A percentile compares a stretch with the other conserved stretches of the same genome.
These are phyloP conservation scores for Camillea tinctor DNA, from an alignment of 2,329 filamentous ascomycete species.

Conservation along the genomic window DNA sequence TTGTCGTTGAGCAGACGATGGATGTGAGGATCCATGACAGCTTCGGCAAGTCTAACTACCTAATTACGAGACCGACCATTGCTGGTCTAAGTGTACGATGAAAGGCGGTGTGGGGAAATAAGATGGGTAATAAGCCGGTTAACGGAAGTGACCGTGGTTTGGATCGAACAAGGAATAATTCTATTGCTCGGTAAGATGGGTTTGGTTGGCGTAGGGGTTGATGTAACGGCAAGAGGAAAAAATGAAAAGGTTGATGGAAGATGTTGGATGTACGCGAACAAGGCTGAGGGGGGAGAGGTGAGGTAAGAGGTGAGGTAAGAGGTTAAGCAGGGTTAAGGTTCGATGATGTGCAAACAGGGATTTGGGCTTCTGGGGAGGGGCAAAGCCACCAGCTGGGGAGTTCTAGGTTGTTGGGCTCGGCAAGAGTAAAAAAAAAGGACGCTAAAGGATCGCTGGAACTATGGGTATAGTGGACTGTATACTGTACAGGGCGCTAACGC, in stretches of 20 bases:
- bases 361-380: neutral
- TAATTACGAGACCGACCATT: constrained; percentile 9
- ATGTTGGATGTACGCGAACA: neutral
- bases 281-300: too few relatives aligned
- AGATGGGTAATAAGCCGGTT: neutral
- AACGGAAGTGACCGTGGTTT: too few relatives aligned
- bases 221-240: too few relatives aligned
- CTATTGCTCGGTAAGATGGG: too few relatives aligned
- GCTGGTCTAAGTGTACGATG: neutral
- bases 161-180: too few relatives aligned
- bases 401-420: neutral
- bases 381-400: neutral
- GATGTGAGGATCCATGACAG: constrained; percentile 79
- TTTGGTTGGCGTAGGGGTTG: too few relatives aligned
- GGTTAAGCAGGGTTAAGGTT: neutral
- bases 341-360: neutral
- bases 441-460: neutral
- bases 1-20: constrained; percentile 94
- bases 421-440: too few relatives aligned
- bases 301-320: too few relatives aligned
- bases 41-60: constrained; percentile 4
- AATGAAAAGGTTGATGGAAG: neutral
- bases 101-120: neutral
- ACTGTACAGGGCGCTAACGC: too few relatives aligned
- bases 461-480: neutral